Conservation (phyloP, 2,329 filamentous ascomycete species). For the Penicillium italicum region DNA sequence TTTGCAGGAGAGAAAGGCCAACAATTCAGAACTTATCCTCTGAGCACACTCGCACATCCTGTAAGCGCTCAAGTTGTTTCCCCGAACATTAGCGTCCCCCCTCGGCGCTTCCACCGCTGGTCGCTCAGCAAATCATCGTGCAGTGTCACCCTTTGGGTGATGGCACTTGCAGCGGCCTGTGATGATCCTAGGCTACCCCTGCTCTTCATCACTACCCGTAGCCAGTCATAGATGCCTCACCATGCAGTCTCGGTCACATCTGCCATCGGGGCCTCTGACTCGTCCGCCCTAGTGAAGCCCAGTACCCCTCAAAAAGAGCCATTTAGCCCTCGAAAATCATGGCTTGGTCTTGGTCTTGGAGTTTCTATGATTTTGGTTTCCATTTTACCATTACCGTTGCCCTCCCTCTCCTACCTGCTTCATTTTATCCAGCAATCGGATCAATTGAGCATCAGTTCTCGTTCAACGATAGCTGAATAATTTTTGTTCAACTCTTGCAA, state of each 20-base stretch:
- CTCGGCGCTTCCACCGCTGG: constrained; percentile 30
- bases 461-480: not conserved
- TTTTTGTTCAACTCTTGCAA: not conserved
- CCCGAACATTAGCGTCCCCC: constrained; percentile 25
- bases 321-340: constrained; percentile 22
- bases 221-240: constrained; percentile 15
- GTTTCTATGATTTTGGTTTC: constrained; percentile 16
- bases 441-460: not conserved
- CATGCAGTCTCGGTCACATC: constrained; percentile 35
- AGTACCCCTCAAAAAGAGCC: constrained; percentile 34
- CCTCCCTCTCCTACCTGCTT: not conserved
- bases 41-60: not conserved
- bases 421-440: constrained; percentile 1
- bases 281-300: constrained; percentile 23
- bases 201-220: constrained; percentile 8
- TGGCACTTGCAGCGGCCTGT: constrained; percentile 32
- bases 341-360: constrained; percentile 21
- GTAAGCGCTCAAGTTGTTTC: constrained; percentile 27
- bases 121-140: constrained; percentile 27
- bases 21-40: not conserved
- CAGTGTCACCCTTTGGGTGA: constrained; percentile 23
- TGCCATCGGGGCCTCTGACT: constrained; percentile 26
- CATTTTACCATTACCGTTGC: not conserved
- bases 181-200: constrained; percentile 21
- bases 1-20: not conserved